Percentiles rank a stretch among this genome's conserved stretches.
These are phyloP conservation scores for Ploettnerulaceae sp. DNA, from an alignment of 2,329 filamentous ascomycete genomes.

Conservation along the genomic window DNA sequence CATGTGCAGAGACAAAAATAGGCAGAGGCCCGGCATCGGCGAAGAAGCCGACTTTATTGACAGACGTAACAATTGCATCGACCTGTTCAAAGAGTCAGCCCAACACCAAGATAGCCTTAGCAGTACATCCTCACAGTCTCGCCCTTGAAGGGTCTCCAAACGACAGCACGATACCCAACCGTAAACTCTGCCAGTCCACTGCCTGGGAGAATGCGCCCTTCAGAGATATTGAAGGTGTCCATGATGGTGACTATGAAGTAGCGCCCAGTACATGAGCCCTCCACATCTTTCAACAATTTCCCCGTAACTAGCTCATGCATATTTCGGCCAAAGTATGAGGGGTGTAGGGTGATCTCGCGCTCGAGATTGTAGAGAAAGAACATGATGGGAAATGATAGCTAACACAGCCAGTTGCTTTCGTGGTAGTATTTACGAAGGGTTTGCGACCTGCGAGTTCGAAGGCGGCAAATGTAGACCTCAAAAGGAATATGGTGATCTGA, in stretches of 20 bases:
- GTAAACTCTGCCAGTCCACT: slow-evolving; percentile 92
- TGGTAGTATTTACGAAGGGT: not conserved
- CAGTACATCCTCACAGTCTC: slow-evolving; percentile 69
- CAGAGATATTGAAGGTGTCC: slow-evolving; percentile 91
- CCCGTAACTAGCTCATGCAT: slow-evolving; percentile 88
- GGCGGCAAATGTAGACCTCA: not conserved
- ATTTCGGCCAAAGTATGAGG: slow-evolving; percentile 92
- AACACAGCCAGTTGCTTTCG: not conserved
- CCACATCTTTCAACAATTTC: slow-evolving; percentile 86
- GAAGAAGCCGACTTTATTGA: slow-evolving; percentile 91
- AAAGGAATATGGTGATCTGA: not conserved
- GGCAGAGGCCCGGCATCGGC: slow-evolving; percentile 73
- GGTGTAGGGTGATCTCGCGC: slow-evolving; percentile 89
- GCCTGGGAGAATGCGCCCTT: slow-evolving; percentile 85
- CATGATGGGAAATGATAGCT: slow-evolving; percentile 51
- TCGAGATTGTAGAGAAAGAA: slow-evolving; percentile 98
- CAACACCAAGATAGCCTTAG: not conserved
- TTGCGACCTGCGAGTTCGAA: slow-evolving; percentile 3
- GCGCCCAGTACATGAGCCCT: slow-evolving; percentile 90
- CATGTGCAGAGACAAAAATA: slow-evolving; percentile 62
- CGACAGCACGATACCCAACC: slow-evolving; percentile 89
- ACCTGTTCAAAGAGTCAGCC: slow-evolving; percentile 52
- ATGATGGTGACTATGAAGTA: slow-evolving; percentile 99
- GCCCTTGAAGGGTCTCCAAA: slow-evolving; percentile 96
- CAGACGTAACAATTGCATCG: slow-evolving; percentile 86